Percentiles rank a stretch among this genome's conserved stretches.
Evolutionary conservation across 345 rosid species (phyloP).

Genomic region (Eucalyptus microcorys): DNA sequence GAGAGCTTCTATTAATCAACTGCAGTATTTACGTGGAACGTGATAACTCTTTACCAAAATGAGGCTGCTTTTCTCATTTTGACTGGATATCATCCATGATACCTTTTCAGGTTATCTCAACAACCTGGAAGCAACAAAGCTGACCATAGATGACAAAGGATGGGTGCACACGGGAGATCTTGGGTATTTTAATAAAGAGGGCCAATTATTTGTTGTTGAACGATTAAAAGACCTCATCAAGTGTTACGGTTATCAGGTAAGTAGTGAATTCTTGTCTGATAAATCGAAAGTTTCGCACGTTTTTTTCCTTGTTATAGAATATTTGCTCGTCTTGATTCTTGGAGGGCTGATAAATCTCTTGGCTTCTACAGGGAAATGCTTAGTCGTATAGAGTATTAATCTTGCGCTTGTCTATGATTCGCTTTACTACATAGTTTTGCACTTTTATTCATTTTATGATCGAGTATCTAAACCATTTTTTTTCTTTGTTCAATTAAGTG

Average conservation of each 20-base stretch:
- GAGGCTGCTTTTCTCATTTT: neutral
- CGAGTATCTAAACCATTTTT: neutral
- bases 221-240: constrained; percentile 43
- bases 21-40: neutral
- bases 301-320: neutral
- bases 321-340: neutral
- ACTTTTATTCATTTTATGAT: neutral
- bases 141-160: constrained; percentile 23
- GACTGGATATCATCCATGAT: neutral
- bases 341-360: neutral
- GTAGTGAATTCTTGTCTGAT: neutral
- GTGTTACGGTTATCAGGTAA: constrained; percentile 38
- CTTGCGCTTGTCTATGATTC: neutral
- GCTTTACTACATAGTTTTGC: neutral
- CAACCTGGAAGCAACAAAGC: constrained; percentile 27
- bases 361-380: neutral
- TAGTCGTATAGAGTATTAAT: neutral
- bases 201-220: constrained; percentile 27
- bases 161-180: constrained; percentile 45
- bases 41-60: neutral
- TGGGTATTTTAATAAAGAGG: constrained; percentile 36
- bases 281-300: neutral
- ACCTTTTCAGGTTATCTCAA: constrained; percentile 26
- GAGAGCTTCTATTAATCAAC: neutral
- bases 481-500: neutral